Base-by-base conservation (phyloP, 2,329 filamentous ascomycete species). In the Biscogniauxia marginata region DNA sequence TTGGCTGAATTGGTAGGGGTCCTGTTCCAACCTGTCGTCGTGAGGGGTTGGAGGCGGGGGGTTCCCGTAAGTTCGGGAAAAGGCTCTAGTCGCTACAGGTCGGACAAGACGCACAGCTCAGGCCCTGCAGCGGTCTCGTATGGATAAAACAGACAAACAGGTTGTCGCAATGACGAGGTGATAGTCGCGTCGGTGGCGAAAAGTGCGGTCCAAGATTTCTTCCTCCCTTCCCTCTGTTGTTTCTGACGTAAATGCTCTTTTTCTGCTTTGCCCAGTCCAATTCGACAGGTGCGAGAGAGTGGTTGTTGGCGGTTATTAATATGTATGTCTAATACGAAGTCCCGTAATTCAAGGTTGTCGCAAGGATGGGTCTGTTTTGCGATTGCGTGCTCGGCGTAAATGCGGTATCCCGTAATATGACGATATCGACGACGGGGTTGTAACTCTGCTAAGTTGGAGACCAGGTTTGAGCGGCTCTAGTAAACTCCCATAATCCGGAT, bases 401-500 rank as follows among this genome's bases (percentile, higher is more conserved):
- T 63, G 62, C 53, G 58, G 59, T 61, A 65, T 62, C 66, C 57
- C 60, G 61, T 64, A 50, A 55, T 65, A 68, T 69, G 67, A 67
- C 65, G 65, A 62, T 65, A 61, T 64, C 46, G 53, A 54, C 52
- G 52, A 57, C 47, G 56, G 53, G 56, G 62, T 59, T 59, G 61
- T 61, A 56, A 61, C 60, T 56, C 61, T 52, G 57, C n/a, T 57
- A 61, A 59, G 50, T 61, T 48, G 58, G 57, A 45, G 46, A 34
- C 53, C 34, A 51, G 25, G 55, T 16, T 39, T 39, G 13, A 39
- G 30, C 30, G 9, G 30, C 30, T 39, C 30, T 39, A n/a, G 13
- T 16, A 39, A 39, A 39, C 30, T n/a, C 30, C n/a, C 2, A 30
- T 30, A 39, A 39, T 9, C 30, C 30, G n/a, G 30, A 39, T 39